Base-by-base conservation (phyloP, 2,329 filamentous ascomycete species). In the Pseudopyricularia javanii region DNA sequence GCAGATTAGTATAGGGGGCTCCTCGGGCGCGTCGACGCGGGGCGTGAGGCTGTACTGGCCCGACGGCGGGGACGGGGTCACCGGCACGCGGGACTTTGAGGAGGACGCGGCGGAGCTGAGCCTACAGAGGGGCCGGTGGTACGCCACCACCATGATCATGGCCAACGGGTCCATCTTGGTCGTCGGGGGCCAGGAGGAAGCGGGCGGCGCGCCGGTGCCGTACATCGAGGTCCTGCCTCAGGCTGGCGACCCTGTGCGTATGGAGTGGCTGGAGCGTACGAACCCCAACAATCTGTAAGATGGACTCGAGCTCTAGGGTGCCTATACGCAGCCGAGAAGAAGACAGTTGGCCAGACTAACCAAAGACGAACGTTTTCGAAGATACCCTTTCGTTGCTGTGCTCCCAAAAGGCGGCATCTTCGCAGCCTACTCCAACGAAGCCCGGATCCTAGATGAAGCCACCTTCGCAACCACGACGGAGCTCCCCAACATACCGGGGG, bases 381-480 rank as follows among this genome's bases (percentile, higher is more conserved):
- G 37, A 20, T 82, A 82, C 56, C 79, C 79, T 0, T 82, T 74
- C 66, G 58, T 78, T 11, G 66, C 66, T 12, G 72, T 80, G 26
- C 62, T 81, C 3, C 78, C 78, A 8, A 68, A 68, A 9, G 76
- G 76, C 20, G 71, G 71, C 22, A 78, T 81, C 60, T 74, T 80
- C 53, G 72, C 79, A n/a, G 70, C 70, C 8, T 79, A 79, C 64
- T 80, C 74, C 61, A 82, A 82, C 60, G 74, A 81, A 61, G 78
- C 76, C 7, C 67, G 76, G 9, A 72, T 82, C 55, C 67, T 82
- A 14, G 70, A 79, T 53, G 73, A 75, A 54, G 62, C 58, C 24
- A 76, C 73, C 49, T 72, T 81, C 51, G 66, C 68, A 28, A 78
- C 76, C 0, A 66, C 67, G 40, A 71, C 67, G 57, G 65, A 65